These are phyloP conservation scores for Mimosa pudica DNA, from an alignment of 306 rosid genomes.

Conservation along the genomic window DNA sequence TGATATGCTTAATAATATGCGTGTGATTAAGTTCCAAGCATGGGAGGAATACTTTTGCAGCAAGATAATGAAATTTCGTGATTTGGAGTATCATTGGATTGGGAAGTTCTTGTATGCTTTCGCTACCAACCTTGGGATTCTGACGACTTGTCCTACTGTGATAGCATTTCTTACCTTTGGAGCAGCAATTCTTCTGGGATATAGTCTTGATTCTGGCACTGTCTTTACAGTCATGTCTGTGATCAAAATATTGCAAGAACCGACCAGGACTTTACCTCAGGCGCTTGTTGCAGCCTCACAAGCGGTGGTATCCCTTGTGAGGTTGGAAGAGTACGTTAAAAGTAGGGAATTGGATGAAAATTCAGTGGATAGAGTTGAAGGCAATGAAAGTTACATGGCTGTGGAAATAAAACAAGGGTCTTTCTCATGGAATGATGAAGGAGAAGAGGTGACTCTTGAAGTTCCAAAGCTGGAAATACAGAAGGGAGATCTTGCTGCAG, in stretches of 20 bases:
- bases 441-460: not conserved
- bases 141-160: not conserved
- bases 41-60: not conserved
- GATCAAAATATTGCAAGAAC: slow-evolving; percentile 4
- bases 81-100: not conserved
- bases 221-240: not conserved
- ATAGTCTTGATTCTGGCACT: not conserved
- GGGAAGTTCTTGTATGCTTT: not conserved
- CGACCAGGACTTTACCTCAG: not conserved
- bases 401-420: not conserved
- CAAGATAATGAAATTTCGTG: not conserved
- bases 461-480: not conserved
- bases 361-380: not conserved
- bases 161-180: slow-evolving; percentile 13
- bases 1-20: slow-evolving; percentile 3
- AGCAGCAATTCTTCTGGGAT: not conserved
- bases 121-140: not conserved
- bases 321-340: not conserved
- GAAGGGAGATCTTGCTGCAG: not conserved
- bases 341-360: not conserved
- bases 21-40: slow-evolving; percentile 1
- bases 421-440: not conserved
- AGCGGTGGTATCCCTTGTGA: not conserved
- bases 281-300: not conserved
- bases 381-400: not conserved